Percentiles rank a stretch among this genome's conserved stretches.
phyloP scores from a whole-genome alignment of 2,329 filamentous ascomycete genomes.

The Fusarium hainanense region DNA sequence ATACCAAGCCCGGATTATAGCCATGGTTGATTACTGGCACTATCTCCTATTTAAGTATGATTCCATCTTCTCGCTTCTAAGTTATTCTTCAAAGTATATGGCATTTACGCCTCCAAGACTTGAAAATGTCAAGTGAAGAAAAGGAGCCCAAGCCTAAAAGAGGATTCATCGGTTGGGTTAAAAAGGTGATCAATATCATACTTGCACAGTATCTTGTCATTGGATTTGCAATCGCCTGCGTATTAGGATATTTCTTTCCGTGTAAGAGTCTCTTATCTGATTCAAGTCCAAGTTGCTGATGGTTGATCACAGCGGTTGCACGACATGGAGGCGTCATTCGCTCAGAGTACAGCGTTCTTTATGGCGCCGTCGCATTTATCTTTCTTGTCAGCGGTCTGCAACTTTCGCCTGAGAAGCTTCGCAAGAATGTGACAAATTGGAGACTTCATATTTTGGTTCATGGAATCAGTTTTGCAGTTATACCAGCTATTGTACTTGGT shows the following conservation, averaged over 20 bases:
- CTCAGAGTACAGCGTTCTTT: slow-evolving; percentile 71
- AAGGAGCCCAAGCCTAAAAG: slow-evolving; percentile 11
- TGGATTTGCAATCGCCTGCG: slow-evolving; percentile 65
- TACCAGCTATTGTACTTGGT: slow-evolving; percentile 71
- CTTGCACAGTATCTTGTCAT: slow-evolving; percentile 73
- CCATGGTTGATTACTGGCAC: background rate
- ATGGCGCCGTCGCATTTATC: slow-evolving; percentile 75
- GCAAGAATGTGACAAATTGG: slow-evolving; percentile 72
- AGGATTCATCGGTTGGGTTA: slow-evolving; percentile 23
- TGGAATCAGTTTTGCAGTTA: slow-evolving; percentile 72
- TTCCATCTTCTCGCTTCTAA: background rate
- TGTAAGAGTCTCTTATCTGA: slow-evolving; percentile 48
- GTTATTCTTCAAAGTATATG: slow-evolving; percentile 8
- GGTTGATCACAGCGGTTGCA: slow-evolving; percentile 56
- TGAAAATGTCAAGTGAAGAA: slow-evolving; percentile 34
- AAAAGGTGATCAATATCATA: slow-evolving; percentile 50
- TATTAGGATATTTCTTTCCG: slow-evolving; percentile 59
- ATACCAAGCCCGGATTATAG: slow-evolving; percentile 16
- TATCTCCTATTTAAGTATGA: slow-evolving; percentile 20
- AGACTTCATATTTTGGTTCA: slow-evolving; percentile 75
- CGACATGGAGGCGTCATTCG: slow-evolving; percentile 61
- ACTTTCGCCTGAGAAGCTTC: slow-evolving; percentile 70
- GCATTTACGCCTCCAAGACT: background rate
- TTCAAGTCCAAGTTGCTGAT: slow-evolving; percentile 6
- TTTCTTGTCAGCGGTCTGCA: slow-evolving; percentile 79